Evolutionary conservation across 2,329 filamentous ascomycete species (phyloP).

Genomic region (Aspergillus spinulosporus): DNA sequence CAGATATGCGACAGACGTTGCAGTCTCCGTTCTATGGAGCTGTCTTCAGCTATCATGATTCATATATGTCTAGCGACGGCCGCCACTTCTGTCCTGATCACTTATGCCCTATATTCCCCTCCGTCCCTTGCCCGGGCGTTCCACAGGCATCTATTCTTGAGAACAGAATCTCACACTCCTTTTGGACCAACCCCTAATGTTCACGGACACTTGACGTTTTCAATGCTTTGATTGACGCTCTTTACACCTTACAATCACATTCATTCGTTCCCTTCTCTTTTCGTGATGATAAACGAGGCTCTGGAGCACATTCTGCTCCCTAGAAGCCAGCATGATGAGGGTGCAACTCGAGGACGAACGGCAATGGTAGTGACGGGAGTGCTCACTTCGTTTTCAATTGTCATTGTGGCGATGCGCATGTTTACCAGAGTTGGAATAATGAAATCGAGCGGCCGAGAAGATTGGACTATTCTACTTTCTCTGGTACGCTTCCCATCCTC

Average conservation of each 20-base stretch:
- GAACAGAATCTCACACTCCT: neutral
- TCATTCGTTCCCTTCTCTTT: constrained; percentile 4
- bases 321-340: constrained; percentile 20
- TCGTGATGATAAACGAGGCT: constrained; percentile 19
- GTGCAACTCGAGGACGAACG: constrained; percentile 25
- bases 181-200: neutral
- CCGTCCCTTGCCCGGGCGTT: neutral
- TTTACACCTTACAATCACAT: constrained; percentile 1
- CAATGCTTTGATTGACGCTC: neutral
- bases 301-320: constrained; percentile 21
- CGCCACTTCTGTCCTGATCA: neutral
- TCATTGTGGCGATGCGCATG: constrained; percentile 33
- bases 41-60: neutral
- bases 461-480: constrained; percentile 33
- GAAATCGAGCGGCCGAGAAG: constrained; percentile 36
- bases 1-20: neutral
- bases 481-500: constrained; percentile 20
- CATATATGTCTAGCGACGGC: neutral
- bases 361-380: constrained; percentile 35
- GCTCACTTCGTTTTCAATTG: constrained; percentile 27
- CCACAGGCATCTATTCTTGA: neutral
- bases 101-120: neutral
- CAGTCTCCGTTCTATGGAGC: neutral
- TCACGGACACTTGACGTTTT: neutral
- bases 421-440: constrained; percentile 31